phyloP scores from a whole-genome alignment of 2,329 filamentous ascomycete genomes.

The Ophiostoma australiae region DNA sequence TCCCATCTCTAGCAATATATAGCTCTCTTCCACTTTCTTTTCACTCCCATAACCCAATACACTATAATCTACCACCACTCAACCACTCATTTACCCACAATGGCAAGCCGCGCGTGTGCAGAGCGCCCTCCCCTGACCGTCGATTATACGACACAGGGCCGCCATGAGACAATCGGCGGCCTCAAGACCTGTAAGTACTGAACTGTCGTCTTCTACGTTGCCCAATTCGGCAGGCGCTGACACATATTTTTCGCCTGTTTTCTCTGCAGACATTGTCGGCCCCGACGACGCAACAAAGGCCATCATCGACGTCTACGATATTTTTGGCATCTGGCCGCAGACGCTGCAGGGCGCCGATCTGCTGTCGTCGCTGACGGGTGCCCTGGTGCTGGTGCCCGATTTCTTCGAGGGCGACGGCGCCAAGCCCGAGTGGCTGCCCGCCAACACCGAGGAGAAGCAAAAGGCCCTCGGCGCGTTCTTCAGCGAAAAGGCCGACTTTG shows the following conservation, averaged over 20 bases:
- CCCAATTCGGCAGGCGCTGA: not conserved
- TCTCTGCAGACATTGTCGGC: conserved; percentile 35
- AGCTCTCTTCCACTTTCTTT: not conserved
- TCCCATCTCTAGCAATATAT: not conserved
- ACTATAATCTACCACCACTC: not conserved
- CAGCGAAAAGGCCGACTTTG: conserved; percentile 32
- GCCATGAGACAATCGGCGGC: conserved; percentile 38
- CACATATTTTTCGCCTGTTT: not conserved
- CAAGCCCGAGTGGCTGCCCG: conserved; percentile 36
- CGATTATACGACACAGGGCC: conserved; percentile 40
- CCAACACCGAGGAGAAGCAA: conserved; percentile 43
- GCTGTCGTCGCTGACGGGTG: conserved; percentile 36
- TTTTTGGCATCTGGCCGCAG: conserved; percentile 44
- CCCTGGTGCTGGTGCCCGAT: conserved; percentile 41
- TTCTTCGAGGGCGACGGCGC: conserved; percentile 38
- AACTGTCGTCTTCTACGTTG: not conserved
- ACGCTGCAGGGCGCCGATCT: conserved; percentile 47
- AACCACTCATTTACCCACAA: conserved; percentile 10
- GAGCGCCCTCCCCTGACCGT: conserved; percentile 38
- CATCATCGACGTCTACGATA: conserved; percentile 45
- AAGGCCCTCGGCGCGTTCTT: conserved; percentile 20
- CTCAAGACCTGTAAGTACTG: conserved; percentile 40
- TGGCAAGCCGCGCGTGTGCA: conserved; percentile 33
- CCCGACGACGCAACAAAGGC: conserved; percentile 36
- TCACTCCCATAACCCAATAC: too few relatives aligned